phyloP scores from a whole-genome alignment of 352 stramenopile genomes.

The Peronospora tabacina region DNA sequence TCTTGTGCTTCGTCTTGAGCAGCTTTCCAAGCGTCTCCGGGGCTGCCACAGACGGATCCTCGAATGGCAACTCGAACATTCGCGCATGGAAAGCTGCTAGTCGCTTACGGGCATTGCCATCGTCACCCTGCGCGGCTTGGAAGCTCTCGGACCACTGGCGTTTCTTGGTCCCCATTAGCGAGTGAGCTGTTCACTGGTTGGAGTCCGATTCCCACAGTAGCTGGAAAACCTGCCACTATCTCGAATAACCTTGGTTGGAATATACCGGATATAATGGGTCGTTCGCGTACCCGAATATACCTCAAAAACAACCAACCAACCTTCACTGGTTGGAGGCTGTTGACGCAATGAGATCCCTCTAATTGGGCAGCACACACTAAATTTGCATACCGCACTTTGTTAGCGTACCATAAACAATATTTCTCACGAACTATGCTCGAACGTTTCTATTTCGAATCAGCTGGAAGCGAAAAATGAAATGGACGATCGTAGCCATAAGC shows the following conservation, averaged over 20 bases:
- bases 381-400: no score
- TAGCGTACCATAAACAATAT: not conserved
- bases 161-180: constrained; percentile 27
- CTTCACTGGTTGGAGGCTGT: not conserved
- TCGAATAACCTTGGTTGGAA: no score
- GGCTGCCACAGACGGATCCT: not conserved
- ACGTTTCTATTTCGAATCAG: not conserved
- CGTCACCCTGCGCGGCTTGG: constrained; percentile 10
- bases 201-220: no score
- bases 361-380: not conserved
- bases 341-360: not conserved
- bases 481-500: constrained; percentile 1
- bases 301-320: no score
- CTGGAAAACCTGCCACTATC: no score
- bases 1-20: constrained; percentile 37
- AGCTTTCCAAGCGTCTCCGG: constrained; percentile 29
- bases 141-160: constrained; percentile 31
- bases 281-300: no score
- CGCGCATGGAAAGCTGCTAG: constrained; percentile 41
- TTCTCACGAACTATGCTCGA: no score
- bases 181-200: constrained; percentile 10
- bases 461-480: constrained; percentile 6
- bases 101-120: constrained; percentile 33
- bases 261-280: no score
- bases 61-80: constrained; percentile 49